A percentile compares a stretch with the other conserved stretches of the same genome.
Evolutionary conservation across 1,284 basidiomycete genomes (phyloP).

Genomic region (Tylopilus sp.): DNA sequence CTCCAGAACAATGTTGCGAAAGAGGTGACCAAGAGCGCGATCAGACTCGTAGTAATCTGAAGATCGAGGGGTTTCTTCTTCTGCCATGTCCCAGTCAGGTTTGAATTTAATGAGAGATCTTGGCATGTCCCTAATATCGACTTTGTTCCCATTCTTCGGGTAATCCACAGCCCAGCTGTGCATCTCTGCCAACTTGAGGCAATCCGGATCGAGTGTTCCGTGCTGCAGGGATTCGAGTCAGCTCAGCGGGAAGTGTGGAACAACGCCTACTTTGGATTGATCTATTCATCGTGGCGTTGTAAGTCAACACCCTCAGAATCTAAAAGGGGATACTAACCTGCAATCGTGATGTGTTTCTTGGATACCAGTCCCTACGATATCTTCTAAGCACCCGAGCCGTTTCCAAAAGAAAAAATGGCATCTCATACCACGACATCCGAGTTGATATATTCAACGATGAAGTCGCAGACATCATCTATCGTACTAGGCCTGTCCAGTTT

Average conservation of each 20-base stretch:
- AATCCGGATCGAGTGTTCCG: conserved; percentile 1
- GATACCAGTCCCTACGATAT: conserved; percentile 1
- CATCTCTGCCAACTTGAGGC: conserved; percentile 7
- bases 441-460: conserved; percentile 9
- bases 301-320: neutral
- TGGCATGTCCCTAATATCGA: conserved; percentile 7
- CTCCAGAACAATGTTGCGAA: conserved; percentile 1
- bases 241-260: neutral
- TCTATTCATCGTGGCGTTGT: neutral
- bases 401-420: neutral
- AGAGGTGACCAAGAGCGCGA: conserved; percentile 9
- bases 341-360: conserved; percentile 7
- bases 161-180: conserved; percentile 11
- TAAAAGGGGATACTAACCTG: neutral
- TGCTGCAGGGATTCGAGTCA: neutral
- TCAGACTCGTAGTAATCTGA: conserved; percentile 8
- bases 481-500: conserved; percentile 6
- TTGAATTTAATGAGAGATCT: conserved; percentile 9
- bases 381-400: neutral
- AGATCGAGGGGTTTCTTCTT: neutral
- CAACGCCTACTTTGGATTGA: conserved; percentile 5
- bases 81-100: conserved; percentile 8
- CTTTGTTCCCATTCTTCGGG: conserved; percentile 10
- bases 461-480: conserved; percentile 8
- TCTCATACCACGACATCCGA: conserved; percentile 11